Base-by-base conservation (phyloP, 306 rosid species). In the Ochetophila trinervis region DNA sequence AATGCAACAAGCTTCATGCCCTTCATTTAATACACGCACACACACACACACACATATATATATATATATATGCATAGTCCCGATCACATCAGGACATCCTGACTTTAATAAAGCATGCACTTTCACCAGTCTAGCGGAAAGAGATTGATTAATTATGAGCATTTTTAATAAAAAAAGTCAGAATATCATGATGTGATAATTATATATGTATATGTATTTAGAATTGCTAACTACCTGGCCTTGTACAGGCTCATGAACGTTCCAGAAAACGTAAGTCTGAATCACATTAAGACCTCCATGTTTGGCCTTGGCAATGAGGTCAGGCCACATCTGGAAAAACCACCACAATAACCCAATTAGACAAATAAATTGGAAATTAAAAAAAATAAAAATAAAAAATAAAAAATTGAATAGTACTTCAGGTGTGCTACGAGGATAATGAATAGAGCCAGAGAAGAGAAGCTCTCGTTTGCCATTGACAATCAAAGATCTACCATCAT, bases 211-310 rank as follows among this genome's bases (percentile, higher is more conserved):
- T 40, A 40, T 6, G 3, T 40, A 40, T 40, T 9, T 40, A 40
- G 8, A 7, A 42, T n/a, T 15, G 7, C 7, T 8, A 50, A 27
- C 19, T 80, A 89, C 98, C 83, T 88, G 65, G 71, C 96, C 98
- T 58, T 74, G 47, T 49, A 60, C 74, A 0, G 96, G 95, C 71
- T 92, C 98, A 57, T 92, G 98, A 74, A 65, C 66, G 27, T 89
- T 89, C 98, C 98, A 92, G 48, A 92, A 92, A 50, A 92, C 96
- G 16, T 92, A 92, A n/a, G 96, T 92, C 59, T 89, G 88, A 62
- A 92, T 87, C 42, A 85, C 87, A 13, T 92, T 87, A 53, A 92
- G 24, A n/a, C 96, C 98, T 60, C 98, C 98, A 0, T 45, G 88
- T 34, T 52, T 89, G 8, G 98, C 98, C 61, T 76, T 87, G 0